These are phyloP conservation scores for Cercospora zeae-maydis DNA, from an alignment of 2,329 filamentous ascomycete species.

Conservation along the genomic window DNA sequence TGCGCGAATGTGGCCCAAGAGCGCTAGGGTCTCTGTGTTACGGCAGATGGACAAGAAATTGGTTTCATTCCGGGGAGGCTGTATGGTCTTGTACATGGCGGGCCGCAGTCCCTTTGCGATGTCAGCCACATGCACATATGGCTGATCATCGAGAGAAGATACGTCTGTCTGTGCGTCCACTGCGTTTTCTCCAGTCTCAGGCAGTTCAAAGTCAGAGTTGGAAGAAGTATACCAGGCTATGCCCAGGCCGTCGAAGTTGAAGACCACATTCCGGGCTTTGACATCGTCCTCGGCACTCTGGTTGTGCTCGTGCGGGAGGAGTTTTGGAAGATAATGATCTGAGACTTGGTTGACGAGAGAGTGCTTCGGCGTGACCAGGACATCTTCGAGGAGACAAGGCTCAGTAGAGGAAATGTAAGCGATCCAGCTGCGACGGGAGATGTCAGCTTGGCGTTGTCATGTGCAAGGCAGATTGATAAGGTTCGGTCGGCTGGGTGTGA, in stretches of 20 bases:
- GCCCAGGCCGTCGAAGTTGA: constrained; percentile 56
- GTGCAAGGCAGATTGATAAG: background rate
- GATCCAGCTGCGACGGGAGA: constrained; percentile 48
- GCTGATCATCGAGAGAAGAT: background rate
- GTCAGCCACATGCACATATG: constrained; percentile 11
- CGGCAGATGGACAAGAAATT: constrained; percentile 53
- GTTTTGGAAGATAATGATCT: constrained; percentile 54
- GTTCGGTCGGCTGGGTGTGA: constrained; percentile 36
- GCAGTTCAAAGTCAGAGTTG: constrained; percentile 41
- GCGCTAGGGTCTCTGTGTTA: constrained; percentile 50
- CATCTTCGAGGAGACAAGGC: constrained; percentile 54
- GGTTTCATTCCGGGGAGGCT: constrained; percentile 51
- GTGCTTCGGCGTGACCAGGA: constrained; percentile 48
- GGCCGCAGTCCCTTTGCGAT: constrained; percentile 39
- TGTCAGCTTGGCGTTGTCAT: background rate
- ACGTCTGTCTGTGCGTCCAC: constrained; percentile 34
- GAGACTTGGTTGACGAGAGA: constrained; percentile 47
- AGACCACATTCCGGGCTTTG: constrained; percentile 50
- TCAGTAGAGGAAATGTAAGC: constrained; percentile 53
- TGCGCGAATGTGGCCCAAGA: constrained; percentile 54
- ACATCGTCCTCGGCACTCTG: constrained; percentile 45
- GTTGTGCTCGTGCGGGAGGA: constrained; percentile 48
- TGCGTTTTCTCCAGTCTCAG: constrained; percentile 26
- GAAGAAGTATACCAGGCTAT: constrained; percentile 53
- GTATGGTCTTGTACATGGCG: constrained; percentile 52